Conservation (phyloP, 2,329 filamentous ascomycete species). For the Lanzia echinophila region DNA sequence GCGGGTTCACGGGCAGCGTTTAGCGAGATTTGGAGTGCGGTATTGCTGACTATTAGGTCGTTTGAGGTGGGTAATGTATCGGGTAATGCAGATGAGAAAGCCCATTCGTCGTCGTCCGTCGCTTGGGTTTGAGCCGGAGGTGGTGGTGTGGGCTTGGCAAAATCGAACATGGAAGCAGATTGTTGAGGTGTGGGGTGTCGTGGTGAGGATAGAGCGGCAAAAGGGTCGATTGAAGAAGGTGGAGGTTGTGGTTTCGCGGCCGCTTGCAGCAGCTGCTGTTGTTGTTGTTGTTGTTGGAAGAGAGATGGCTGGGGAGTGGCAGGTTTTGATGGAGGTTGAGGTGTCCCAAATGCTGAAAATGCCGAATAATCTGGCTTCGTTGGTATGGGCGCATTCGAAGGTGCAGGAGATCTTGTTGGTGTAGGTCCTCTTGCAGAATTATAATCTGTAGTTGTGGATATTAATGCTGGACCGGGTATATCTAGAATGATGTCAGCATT, state of each 20-base stretch:
- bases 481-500: conserved; percentile 38
- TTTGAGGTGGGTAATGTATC: conserved; percentile 43
- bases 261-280: conserved; percentile 24
- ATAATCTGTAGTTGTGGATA: conserved; percentile 57
- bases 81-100: conserved; percentile 81
- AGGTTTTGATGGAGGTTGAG: conserved; percentile 43
- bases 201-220: conserved; percentile 43
- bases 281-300: conserved; percentile 36
- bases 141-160: conserved; percentile 32
- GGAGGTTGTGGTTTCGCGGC: conserved; percentile 34
- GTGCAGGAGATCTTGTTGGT: conserved; percentile 32
- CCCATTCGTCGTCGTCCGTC: conserved; percentile 84
- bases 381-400: conserved; percentile 14
- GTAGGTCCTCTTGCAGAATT: conserved; percentile 49
- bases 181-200: conserved; percentile 41
- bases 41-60: conserved; percentile 61
- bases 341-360: conserved; percentile 49
- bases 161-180: conserved; percentile 42
- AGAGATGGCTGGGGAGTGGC: conserved; percentile 46
- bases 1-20: conserved; percentile 52
- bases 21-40: conserved; percentile 66
- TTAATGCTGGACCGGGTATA: conserved; percentile 54
- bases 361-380: conserved; percentile 40
- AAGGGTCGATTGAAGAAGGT: conserved; percentile 46
- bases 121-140: conserved; percentile 32